Conservation (phyloP, 805 yeast genomes). For the Candida sanyiensis region DNA sequence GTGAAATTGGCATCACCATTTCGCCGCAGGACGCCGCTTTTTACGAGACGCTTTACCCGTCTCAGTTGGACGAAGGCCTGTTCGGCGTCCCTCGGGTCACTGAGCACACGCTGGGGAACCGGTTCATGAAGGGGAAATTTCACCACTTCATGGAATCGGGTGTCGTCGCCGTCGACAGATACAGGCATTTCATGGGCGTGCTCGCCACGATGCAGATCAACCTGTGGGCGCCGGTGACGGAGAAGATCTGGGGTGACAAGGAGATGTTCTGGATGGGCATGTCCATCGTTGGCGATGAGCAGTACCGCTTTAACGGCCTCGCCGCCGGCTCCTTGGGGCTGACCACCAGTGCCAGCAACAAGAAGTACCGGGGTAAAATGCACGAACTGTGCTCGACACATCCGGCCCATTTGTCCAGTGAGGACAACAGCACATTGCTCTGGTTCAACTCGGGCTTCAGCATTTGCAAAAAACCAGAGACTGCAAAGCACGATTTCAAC, state of each 20-base stretch:
- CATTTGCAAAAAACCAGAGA: conserved; percentile 35
- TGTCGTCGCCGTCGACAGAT: conserved; percentile 40
- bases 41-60: conserved; percentile 40
- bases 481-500: conserved; percentile 30
- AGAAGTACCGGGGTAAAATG: conserved; percentile 29
- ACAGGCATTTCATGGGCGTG: conserved; percentile 43
- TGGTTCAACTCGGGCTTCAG: conserved; percentile 60
- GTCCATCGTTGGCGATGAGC: conserved; percentile 48
- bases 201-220: conserved; percentile 36
- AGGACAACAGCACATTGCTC: conserved; percentile 40
- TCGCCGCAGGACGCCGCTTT: conserved; percentile 28
- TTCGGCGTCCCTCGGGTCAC: conserved; percentile 33
- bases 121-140: conserved; percentile 34
- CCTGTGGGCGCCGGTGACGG: conserved; percentile 34
- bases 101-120: conserved; percentile 31
- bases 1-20: conserved; percentile 31
- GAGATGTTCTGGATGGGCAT: conserved; percentile 63
- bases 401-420: conserved; percentile 42
- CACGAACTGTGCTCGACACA: conserved; percentile 41
- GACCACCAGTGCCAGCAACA: conserved; percentile 14
- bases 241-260: conserved; percentile 60
- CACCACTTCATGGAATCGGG: conserved; percentile 42
- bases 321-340: conserved; percentile 54
- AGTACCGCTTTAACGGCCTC: conserved; percentile 43
- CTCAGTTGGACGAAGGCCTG: conserved; percentile 30